Evolutionary conservation across 2,329 filamentous ascomycete genomes (phyloP).

Genomic region (Colletotrichum cuscutae): DNA sequence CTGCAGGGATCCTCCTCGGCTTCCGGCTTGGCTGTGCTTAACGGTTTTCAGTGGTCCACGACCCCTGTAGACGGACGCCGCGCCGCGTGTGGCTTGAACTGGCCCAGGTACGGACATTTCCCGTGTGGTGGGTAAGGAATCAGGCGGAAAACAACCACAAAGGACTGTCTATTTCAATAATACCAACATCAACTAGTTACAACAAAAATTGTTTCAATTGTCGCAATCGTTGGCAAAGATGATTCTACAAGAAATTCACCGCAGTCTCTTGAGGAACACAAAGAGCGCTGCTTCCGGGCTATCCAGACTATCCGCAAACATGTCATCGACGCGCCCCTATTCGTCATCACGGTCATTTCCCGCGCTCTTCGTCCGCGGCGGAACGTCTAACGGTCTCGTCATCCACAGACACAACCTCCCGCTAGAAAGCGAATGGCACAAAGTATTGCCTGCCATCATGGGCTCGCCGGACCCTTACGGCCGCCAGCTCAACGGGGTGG

Average conservation of each 20-base stretch:
- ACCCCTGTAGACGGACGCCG: not conserved
- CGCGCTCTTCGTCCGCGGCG: conserved; percentile 51
- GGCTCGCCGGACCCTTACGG: conserved; percentile 39
- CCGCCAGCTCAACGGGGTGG: conserved; percentile 37
- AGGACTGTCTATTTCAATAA: not conserved
- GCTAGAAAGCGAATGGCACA: conserved; percentile 44
- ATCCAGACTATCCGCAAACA: not conserved
- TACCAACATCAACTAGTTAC: not conserved
- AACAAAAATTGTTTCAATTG: not conserved
- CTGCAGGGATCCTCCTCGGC: not conserved
- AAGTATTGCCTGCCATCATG: conserved; percentile 42
- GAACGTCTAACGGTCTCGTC: conserved; percentile 44
- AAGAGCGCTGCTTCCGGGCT: not conserved
- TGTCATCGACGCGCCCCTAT: not conserved
- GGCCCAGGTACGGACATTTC: not conserved
- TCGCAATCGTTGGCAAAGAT: not conserved
- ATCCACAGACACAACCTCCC: conserved; percentile 50
- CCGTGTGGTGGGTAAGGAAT: not conserved
- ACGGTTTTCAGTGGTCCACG: not conserved
- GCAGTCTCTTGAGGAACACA: not conserved
- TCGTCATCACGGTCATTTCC: conserved; percentile 41
- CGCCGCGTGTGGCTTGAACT: not conserved
- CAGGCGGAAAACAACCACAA: not conserved
- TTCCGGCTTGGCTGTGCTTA: not conserved
- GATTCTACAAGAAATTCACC: not conserved